Conservation (phyloP, 768 basidiomycete species). For the Collybia nuda region DNA sequence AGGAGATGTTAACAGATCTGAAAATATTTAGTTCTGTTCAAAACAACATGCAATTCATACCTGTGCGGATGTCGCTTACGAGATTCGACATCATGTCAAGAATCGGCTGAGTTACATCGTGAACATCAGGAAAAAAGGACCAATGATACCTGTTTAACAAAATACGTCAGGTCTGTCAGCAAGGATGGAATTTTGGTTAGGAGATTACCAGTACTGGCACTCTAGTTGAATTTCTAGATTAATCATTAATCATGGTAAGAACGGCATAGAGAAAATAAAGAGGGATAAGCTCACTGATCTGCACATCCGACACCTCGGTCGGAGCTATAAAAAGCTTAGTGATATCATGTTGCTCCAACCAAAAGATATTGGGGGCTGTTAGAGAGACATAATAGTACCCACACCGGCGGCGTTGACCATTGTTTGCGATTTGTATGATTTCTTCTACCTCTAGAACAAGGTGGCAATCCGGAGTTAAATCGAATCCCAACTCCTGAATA, state of each 20-base stretch:
- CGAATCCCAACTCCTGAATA: slow-evolving; percentile 13
- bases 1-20: too few relatives aligned
- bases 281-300: slow-evolving; percentile 24
- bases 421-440: slow-evolving; percentile 6
- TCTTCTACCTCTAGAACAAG: slow-evolving; percentile 29
- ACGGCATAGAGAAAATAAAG: neutral
- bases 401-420: slow-evolving; percentile 20
- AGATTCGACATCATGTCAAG: slow-evolving; percentile 23
- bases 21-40: neutral
- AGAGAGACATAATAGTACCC: slow-evolving; percentile 47
- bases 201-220: slow-evolving; percentile 33
- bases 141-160: slow-evolving; percentile 31
- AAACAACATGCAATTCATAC: neutral
- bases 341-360: slow-evolving; percentile 37
- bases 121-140: slow-evolving; percentile 28
- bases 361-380: slow-evolving; percentile 34
- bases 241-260: neutral
- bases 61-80: slow-evolving; percentile 16
- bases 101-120: slow-evolving; percentile 13
- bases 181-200: too few relatives aligned
- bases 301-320: slow-evolving; percentile 21
- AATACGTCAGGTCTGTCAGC: neutral
- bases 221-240: slow-evolving; percentile 29
- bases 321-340: slow-evolving; percentile 1
- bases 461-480: slow-evolving; percentile 14